phyloP scores from a whole-genome alignment of 2,329 filamentous ascomycete species.

The Aureobasidium subglaciale region DNA sequence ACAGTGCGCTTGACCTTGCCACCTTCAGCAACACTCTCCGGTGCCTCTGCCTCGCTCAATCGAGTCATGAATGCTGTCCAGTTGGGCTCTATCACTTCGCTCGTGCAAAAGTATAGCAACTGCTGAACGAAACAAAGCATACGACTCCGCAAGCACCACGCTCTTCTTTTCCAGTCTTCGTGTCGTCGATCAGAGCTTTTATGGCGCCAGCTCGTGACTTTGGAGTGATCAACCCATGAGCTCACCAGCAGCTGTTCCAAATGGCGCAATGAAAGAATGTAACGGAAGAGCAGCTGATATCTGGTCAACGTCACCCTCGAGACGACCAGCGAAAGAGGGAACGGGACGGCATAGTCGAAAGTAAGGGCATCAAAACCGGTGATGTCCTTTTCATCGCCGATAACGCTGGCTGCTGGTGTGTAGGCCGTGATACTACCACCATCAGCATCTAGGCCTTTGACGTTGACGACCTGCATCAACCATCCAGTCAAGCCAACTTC shows the following conservation, averaged over 20 bases:
- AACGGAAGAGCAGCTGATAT: constrained; percentile 93
- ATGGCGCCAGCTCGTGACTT: constrained; percentile 74
- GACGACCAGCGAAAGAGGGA: constrained; percentile 90
- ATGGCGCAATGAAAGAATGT: constrained; percentile 81
- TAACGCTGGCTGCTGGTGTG: constrained; percentile 55
- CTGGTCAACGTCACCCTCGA: constrained; percentile 94
- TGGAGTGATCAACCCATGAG: constrained; percentile 86
- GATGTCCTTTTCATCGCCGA: constrained; percentile 69
- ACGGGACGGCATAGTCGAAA: constrained; percentile 89
- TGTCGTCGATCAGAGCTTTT: constrained; percentile 60
- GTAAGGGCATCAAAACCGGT: constrained; percentile 87
- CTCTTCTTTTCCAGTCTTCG: constrained; percentile 86
- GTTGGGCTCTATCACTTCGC: constrained; percentile 95
- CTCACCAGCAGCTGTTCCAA: constrained; percentile 79
- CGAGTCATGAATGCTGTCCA: constrained; percentile 92
- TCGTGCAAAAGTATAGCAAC: constrained; percentile 90
- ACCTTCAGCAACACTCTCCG: constrained; percentile 31
- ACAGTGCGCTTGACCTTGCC: constrained; percentile 67
- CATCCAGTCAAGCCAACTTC: constrained; percentile 88
- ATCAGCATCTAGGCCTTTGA: constrained; percentile 77
- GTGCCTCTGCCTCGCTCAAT: constrained; percentile 53
- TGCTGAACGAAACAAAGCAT: constrained; percentile 99
- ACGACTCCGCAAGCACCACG: constrained; percentile 82
- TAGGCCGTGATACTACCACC: constrained; percentile 51
- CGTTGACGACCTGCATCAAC: constrained; percentile 92